phyloP scores from a whole-genome alignment of 2,329 filamentous ascomycete species.

The Fusarium sp. region DNA sequence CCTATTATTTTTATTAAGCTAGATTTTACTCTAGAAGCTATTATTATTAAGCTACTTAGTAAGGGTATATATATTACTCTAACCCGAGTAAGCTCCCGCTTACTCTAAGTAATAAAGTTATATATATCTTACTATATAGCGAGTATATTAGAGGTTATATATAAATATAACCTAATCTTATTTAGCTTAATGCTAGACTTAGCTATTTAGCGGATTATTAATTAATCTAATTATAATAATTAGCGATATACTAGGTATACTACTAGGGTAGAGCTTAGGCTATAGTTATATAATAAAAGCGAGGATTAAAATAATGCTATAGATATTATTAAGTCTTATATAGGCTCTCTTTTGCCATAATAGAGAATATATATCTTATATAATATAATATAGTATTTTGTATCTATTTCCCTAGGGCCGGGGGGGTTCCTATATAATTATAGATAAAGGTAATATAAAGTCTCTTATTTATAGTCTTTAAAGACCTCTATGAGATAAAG shows the following conservation, averaged over 20 bases:
- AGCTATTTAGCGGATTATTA: too few relatives aligned
- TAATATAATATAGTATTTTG: too few relatives aligned
- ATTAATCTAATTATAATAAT: not conserved
- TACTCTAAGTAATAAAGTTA: not conserved
- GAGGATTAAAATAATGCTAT: not conserved
- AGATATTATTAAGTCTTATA: not conserved
- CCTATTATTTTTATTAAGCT: too few relatives aligned
- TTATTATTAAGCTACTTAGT: not conserved
- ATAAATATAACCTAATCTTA: not conserved
- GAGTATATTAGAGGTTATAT: not conserved
- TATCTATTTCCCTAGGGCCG: too few relatives aligned
- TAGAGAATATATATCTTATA: too few relatives aligned
- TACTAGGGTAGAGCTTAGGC: not conserved
- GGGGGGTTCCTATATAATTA: not conserved
- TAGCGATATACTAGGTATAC: not conserved
- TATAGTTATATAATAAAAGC: not conserved
- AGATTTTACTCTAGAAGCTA: too few relatives aligned
- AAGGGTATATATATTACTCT: not conserved
- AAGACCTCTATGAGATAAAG: not conserved
- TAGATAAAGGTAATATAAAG: not conserved
- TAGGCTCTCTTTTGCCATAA: too few relatives aligned
- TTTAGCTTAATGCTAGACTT: not conserved
- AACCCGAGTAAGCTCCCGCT: not conserved
- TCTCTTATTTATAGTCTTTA: not conserved
- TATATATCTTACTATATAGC: not conserved